These are phyloP conservation scores for Gynostemma pentaphyllum DNA, from an alignment of 306 rosid species.

Conservation along the genomic window DNA sequence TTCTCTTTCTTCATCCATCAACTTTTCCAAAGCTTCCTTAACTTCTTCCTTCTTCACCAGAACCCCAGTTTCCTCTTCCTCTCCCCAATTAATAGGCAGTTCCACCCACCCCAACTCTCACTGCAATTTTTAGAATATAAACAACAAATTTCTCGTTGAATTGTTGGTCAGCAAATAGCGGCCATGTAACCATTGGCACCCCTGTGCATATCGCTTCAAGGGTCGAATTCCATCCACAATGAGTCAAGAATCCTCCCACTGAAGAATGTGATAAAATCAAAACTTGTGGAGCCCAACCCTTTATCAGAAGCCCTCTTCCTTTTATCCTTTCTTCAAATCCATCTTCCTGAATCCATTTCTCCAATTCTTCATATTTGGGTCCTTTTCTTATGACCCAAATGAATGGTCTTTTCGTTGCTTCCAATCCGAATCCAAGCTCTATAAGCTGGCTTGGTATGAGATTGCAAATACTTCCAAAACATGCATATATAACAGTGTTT, in stretches of 20 bases:
- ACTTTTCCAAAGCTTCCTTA: slow-evolving; percentile 19
- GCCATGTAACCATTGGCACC: slow-evolving; percentile 51
- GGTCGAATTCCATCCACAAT: background rate
- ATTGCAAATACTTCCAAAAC: background rate
- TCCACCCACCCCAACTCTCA: slow-evolving; percentile 43
- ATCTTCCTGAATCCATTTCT: background rate
- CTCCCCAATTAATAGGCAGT: slow-evolving; percentile 24
- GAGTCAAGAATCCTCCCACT: background rate
- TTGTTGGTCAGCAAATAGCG: slow-evolving; percentile 23
- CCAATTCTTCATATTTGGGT: background rate
- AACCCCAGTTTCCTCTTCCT: slow-evolving; percentile 28
- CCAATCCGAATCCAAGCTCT: background rate
- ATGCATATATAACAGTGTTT: background rate
- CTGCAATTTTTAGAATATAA: slow-evolving; percentile 25
- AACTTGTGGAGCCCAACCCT: background rate
- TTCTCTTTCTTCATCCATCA: slow-evolving; percentile 27
- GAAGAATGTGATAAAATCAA: background rate
- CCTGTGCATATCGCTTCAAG: slow-evolving; percentile 45
- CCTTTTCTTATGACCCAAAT: background rate
- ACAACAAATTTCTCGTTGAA: slow-evolving; percentile 24
- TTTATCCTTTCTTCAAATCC: background rate
- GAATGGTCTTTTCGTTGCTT: background rate
- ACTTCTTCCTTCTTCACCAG: slow-evolving; percentile 29
- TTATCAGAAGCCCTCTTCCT: background rate
- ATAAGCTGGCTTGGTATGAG: background rate